Conservation (phyloP, 78 protist species). For the Anaeramoeba flamelloides region DNA sequence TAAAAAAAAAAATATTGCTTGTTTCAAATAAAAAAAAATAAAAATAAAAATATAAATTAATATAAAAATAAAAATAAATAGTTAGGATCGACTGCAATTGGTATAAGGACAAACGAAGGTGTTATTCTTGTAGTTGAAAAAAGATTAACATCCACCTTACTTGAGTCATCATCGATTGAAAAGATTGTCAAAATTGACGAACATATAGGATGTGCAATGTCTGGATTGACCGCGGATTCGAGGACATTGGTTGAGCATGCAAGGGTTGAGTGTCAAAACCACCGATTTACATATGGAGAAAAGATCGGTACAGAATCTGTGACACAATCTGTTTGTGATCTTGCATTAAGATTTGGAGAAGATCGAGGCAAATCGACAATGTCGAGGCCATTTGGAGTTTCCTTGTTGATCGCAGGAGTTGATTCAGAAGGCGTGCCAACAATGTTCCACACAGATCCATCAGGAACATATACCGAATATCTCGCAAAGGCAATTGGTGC, state of each 20-base stretch:
- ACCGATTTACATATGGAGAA: slow-evolving; percentile 90
- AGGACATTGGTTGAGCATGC: slow-evolving; percentile 90
- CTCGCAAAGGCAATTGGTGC: slow-evolving; percentile 88
- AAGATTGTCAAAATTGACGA: slow-evolving; percentile 56
- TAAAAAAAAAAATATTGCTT: no score
- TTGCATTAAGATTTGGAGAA: slow-evolving; percentile 82
- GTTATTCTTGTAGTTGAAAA: slow-evolving; percentile 93
- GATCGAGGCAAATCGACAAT: slow-evolving; percentile 26
- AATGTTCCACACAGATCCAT: slow-evolving; percentile 92
- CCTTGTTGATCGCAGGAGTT: slow-evolving; percentile 88
- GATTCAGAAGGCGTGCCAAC: slow-evolving; percentile 76
- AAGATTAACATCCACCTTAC: slow-evolving; percentile 73
- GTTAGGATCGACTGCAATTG: slow-evolving; percentile 90
- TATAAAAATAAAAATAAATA: slow-evolving; percentile 19
- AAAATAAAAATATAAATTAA: no score
- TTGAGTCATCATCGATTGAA: slow-evolving; percentile 65
- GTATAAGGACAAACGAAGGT: slow-evolving; percentile 89
- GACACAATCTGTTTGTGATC: slow-evolving; percentile 81
- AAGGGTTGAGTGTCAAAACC: slow-evolving; percentile 83
- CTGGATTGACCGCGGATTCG: slow-evolving; percentile 93
- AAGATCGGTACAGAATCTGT: slow-evolving; percentile 74
- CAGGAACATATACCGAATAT: slow-evolving; percentile 47
- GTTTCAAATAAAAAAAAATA: no score
- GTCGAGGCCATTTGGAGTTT: slow-evolving; percentile 96
- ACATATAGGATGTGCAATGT: slow-evolving; percentile 68